Evolutionary conservation across 1,284 basidiomycete species (phyloP), one percentile per base, ranked within the genome.

Genomic region (Boletellus sp.): DNA sequence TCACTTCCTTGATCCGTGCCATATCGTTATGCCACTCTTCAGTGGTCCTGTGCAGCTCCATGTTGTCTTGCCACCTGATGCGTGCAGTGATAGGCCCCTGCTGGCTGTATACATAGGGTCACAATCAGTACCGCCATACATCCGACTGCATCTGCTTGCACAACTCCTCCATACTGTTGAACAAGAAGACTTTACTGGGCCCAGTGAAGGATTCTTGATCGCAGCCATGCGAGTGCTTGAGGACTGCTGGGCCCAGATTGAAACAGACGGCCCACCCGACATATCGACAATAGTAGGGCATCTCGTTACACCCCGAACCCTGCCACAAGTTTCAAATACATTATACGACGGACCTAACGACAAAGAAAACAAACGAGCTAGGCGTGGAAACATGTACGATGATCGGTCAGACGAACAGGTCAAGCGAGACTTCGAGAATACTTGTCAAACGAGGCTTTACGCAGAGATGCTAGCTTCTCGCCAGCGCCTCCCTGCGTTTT

Each of bases 101-200:
- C 75, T 83, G 6, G 92, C 93, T 0, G 83, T 94, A 68, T 95
- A 86, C 65, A 71, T 97, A 51, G 80, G 86, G 0, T 93, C 92
- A 2, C 65, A 71, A 0, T 80, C 80, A 0, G 74, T 90, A 7
- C 83, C 94, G 0, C 80, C 92, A 0, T 97, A 97, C 67, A 76
- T 97, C 55, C 85, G 91, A 32, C 80, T 97, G 0, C 85, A 96
- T 60, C 77, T 97, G 16, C 78, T 93, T n/a, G 79, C 83, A 3
- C 74, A 76, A 37, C 73, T 91, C 15, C 72, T 91, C 8, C 53
- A 64, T 6, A 78, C 77, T 10, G 76, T 86, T 67, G 71, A 79
- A 53, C 70, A 71, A 15, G 76, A 75, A 3, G 78, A 81, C 47
- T 79, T 91, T 24, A 64, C 85, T 18, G 82, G 87, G 55, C 67